Evolutionary conservation across 2,329 filamentous ascomycete genomes (phyloP), one percentile per base, ranked within the genome.

Genomic region (Phialophora macrospora): DNA sequence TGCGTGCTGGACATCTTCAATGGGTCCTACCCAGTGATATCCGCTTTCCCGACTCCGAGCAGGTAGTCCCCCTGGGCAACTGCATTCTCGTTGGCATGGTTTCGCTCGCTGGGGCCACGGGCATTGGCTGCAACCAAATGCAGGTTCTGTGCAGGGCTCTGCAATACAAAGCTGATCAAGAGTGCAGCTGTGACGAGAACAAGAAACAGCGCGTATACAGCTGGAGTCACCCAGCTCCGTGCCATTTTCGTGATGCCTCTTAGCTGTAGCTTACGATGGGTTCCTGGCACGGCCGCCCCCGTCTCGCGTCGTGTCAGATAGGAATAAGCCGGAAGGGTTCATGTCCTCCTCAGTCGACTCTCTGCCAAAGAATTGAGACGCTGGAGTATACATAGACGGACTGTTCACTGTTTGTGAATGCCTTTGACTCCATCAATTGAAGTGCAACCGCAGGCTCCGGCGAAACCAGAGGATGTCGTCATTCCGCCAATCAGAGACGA

Each of bases 31-130:
- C 89, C 89, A 56, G 89, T 91, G 71, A 91, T 89, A 75, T 91
- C 89, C 11, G 86, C 88, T 75, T 89, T 91, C 28, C 88, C 89
- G 24, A 89, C 87, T 24, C 89, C 89, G 22, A 91, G 77, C 7
- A 90, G 75, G 72, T 90, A 90, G 46, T 82, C 77, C 58, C 79
- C 77, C 48, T 62, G 30, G 8, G 44, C 34, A 41, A 48, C 22
- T 28, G 41, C 51, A 56, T 60, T 17, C 34, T 48, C 44, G 48
- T 56, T 44, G 46, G 46, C 20, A 34, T 41, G 51, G 20, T 8
- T 26, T 49, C 32, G 56, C 48, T 52, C 60, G 24, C 51, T 26
- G 22, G 22, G n/a, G 49, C 22, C 38, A n/a, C 22, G 26, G 17
- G 17, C 28, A 30, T 38, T 62, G 58, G 41, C 34, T n/a, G 55